Conservation (phyloP, 495 filamentous ascomycete genomes). For the Amorphotheca resinae region DNA sequence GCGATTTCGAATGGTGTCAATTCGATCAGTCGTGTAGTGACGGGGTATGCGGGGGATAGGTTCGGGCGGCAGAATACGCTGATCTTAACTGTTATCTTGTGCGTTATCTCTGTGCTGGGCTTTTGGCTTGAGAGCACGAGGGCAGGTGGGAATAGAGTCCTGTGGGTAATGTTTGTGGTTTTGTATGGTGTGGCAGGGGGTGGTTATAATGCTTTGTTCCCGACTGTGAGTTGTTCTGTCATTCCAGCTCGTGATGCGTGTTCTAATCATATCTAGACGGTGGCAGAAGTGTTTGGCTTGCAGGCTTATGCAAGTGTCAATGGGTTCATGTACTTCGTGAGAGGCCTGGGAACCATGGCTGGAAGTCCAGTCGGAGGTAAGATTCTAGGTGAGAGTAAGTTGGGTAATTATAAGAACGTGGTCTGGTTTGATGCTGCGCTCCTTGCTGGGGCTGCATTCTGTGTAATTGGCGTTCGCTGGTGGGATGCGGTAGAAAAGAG, state of each 20-base stretch:
- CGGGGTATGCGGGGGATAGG: conserved; percentile 36
- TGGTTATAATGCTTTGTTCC: conserved; percentile 34
- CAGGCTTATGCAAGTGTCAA: conserved; percentile 46
- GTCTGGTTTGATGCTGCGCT: conserved; percentile 22
- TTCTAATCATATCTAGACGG: conserved; percentile 16
- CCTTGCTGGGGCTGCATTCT: conserved; percentile 18
- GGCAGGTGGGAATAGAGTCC: conserved; percentile 10
- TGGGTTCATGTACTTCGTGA: conserved; percentile 43
- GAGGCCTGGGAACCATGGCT: conserved; percentile 40
- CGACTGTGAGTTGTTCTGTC: conserved; percentile 19
- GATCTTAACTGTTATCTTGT: conserved; percentile 33
- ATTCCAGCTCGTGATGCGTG: background rate
- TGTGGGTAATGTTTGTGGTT: conserved; percentile 39
- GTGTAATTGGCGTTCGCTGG: conserved; percentile 21
- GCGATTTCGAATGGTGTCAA: conserved; percentile 44
- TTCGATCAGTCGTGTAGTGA: conserved; percentile 35
- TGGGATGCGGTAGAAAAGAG: conserved; percentile 23
- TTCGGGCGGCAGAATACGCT: conserved; percentile 43
- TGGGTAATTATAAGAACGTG: conserved; percentile 15
- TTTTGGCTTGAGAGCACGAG: conserved; percentile 36
- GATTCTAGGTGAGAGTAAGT: conserved; percentile 24
- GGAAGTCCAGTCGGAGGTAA: conserved; percentile 38
- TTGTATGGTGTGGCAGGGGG: conserved; percentile 40
- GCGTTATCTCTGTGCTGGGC: conserved; percentile 33
- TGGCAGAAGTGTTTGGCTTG: conserved; percentile 46